Conservation (phyloP, 1,284 basidiomycete species). For the Sanguinoderma infundibulare region DNA sequence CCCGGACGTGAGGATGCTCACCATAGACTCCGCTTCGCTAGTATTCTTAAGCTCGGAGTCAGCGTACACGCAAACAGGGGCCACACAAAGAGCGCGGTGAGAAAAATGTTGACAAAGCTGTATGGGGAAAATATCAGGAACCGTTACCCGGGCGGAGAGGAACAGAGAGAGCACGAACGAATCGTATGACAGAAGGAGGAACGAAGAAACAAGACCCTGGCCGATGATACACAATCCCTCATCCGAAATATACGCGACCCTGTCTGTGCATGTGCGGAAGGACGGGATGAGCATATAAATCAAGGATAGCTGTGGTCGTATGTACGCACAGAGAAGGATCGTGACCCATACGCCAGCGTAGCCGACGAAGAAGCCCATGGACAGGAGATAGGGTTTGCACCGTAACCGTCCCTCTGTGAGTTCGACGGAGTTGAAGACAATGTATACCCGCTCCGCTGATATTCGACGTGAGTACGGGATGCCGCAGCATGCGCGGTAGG, state of each 20-base stretch:
- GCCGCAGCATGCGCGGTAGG: not conserved
- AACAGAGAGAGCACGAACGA: constrained; percentile 31
- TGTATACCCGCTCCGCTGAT: constrained; percentile 41
- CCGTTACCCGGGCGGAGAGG: not conserved
- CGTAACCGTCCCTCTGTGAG: constrained; percentile 29
- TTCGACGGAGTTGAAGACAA: constrained; percentile 38
- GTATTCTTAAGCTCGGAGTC: constrained; percentile 36
- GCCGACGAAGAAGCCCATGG: constrained; percentile 33
- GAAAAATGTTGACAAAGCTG: constrained; percentile 45
- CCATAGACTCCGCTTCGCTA: constrained; percentile 47
- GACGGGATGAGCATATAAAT: not conserved
- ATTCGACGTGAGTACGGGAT: constrained; percentile 4
- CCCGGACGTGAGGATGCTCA: constrained; percentile 23
- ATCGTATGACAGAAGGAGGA: constrained; percentile 48
- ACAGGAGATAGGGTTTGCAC: constrained; percentile 41
- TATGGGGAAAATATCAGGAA: not conserved
- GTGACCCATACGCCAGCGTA: constrained; percentile 40
- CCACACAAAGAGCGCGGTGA: constrained; percentile 51
- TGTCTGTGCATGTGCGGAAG: constrained; percentile 29
- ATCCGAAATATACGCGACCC: constrained; percentile 38
- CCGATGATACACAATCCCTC: constrained; percentile 50
- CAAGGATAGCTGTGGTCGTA: not conserved
- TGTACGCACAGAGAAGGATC: constrained; percentile 38
- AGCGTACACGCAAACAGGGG: constrained; percentile 45
- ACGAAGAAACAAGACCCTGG: constrained; percentile 40